Base-by-base conservation (phyloP, 176 grass and related monocot species). In the Phoenix dactylifera region DNA sequence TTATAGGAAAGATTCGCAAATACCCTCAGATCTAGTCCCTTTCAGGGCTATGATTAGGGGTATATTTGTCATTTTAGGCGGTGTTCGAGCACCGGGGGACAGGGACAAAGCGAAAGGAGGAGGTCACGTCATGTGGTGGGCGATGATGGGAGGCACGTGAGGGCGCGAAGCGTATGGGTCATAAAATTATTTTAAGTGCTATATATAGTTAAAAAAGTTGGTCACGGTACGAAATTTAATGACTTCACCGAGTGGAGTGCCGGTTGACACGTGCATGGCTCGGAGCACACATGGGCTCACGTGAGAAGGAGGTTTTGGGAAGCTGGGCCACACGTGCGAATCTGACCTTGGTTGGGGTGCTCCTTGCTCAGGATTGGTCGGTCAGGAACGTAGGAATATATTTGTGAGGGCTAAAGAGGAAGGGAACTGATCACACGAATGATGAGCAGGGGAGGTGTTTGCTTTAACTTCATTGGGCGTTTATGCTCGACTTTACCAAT, bases 251-350 rank as follows among this genome's bases (percentile, higher is more conserved):
- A 30, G 17, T 1, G 25, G 17, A 50, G 63, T 29, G 79, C 75
- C 68, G 82, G 75, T 50, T 48, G 76, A 68, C 83, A 77, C 76
- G 83, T 76, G 51, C 54, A 53, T 65, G 67, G 22, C 14, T 48
- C 39, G 54, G 7, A 35, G 3, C 7, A 29, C 63, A 72, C 71
- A 85, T 88, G 89, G 17, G 15, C 66, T 70, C 59, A 76, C 80
- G 50, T 81, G 9, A 2, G 35, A 9, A 72, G 29, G 67, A 62
- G 32, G 51, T 23, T 39, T 35, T 51, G 35, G 4, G 23, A 28
- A 59, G 63, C 51, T 49, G 30, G 18, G 24, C 15, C 55, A 51
- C 73, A 76, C 63, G 64, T 68, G 73, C 35, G 14, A 17, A 59
- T 67, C 25, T 55, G 30, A 58, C 52, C 18, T 53, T 67, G 20